These are phyloP conservation scores for Ceratobasidium sp. DNA, from an alignment of 1,284 basidiomycete genomes.

Conservation along the genomic window DNA sequence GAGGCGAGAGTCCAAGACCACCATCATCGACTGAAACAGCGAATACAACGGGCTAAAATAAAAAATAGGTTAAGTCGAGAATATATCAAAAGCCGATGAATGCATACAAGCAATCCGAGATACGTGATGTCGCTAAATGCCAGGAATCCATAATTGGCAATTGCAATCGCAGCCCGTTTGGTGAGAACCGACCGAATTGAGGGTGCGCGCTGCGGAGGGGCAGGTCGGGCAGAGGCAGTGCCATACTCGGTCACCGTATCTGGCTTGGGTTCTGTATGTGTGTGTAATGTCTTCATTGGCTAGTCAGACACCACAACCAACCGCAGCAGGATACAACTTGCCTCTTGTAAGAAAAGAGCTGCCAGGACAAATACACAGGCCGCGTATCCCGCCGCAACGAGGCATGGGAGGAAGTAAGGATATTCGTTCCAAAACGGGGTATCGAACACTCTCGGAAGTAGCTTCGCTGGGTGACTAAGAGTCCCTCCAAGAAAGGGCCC, in stretches of 20 bases:
- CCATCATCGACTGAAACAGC: conserved; percentile 36
- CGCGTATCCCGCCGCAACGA: conserved; percentile 20
- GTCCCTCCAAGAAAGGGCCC: conserved; percentile 41
- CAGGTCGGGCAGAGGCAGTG: not conserved
- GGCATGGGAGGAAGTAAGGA: conserved; percentile 42
- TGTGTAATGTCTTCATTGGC: not conserved
- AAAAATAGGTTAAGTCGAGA: not conserved
- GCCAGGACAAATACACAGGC: conserved; percentile 5
- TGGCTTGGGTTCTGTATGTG: not conserved
- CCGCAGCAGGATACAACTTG: not conserved
- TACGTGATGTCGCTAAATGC: conserved; percentile 31
- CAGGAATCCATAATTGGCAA: conserved; percentile 20
- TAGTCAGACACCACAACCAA: not conserved
- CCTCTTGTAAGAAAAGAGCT: conserved; percentile 24
- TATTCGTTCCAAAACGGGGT: conserved; percentile 40
- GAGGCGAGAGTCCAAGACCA: conserved; percentile 37
- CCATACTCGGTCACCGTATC: conserved; percentile 6
- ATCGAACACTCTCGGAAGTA: conserved; percentile 36
- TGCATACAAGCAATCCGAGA: conserved; percentile 3
- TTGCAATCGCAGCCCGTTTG: conserved; percentile 14
- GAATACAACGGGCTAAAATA: conserved; percentile 37
- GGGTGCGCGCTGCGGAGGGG: not conserved
- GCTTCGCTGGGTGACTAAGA: conserved; percentile 38
- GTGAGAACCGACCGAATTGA: conserved; percentile 16
- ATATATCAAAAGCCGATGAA: not conserved